These are phyloP conservation scores for Colletotrichum tamarilloi DNA, from an alignment of 2,329 filamentous ascomycete species.

Conservation along the genomic window DNA sequence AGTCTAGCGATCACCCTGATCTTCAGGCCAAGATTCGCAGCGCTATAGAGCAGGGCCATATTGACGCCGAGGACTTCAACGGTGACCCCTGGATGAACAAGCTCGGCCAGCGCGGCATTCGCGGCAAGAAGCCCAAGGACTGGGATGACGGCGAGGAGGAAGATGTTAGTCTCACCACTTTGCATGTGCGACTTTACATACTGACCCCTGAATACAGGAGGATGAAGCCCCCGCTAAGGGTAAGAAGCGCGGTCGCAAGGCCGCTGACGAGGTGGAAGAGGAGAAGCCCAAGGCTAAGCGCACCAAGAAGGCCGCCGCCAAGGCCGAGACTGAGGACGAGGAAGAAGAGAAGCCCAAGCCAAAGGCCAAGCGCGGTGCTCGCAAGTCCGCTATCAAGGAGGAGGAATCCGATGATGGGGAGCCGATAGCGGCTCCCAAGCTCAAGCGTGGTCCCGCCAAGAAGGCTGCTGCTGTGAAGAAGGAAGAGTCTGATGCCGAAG, in stretches of 20 bases:
- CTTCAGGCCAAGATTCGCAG: slow-evolving; percentile 78
- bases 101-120: slow-evolving; percentile 74
- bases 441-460: slow-evolving; percentile 21
- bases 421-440: slow-evolving; percentile 33
- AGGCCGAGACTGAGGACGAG: slow-evolving; percentile 40
- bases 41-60: slow-evolving; percentile 80
- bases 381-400: slow-evolving; percentile 37
- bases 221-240: slow-evolving; percentile 40
- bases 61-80: slow-evolving; percentile 88
- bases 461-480: slow-evolving; percentile 32
- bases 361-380: slow-evolving; percentile 32
- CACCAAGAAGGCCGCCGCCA: slow-evolving; percentile 37
- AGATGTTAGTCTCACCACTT: not conserved
- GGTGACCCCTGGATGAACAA: slow-evolving; percentile 82
- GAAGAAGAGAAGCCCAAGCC: slow-evolving; percentile 39
- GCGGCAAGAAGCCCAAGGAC: slow-evolving; percentile 49
- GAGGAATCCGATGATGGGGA: slow-evolving; percentile 38
- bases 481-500: slow-evolving; percentile 39
- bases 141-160: slow-evolving; percentile 38
- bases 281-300: slow-evolving; percentile 47
- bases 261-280: slow-evolving; percentile 36
- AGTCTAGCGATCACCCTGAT: slow-evolving; percentile 61
- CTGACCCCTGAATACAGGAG: slow-evolving; percentile 40
- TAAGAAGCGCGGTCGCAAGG: slow-evolving; percentile 36
- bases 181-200: not conserved